Evolutionary conservation across 2,329 filamentous ascomycete species (phyloP).

Genomic region (Knufia fluminis): DNA sequence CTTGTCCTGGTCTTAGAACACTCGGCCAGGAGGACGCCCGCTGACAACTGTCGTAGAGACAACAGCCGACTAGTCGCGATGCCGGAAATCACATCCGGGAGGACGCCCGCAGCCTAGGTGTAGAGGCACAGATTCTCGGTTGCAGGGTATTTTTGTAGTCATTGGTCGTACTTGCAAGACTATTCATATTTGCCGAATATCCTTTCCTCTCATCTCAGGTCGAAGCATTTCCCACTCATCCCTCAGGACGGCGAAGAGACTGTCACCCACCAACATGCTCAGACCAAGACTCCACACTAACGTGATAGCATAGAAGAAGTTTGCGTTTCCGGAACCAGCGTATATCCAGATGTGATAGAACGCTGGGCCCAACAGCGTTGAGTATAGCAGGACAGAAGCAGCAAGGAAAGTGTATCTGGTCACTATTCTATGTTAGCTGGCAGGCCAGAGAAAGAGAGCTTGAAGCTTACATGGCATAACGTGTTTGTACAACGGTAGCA

Average conservation of each 20-base stretch:
- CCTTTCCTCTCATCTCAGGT: slow-evolving; percentile 81
- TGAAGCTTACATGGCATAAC: slow-evolving; percentile 62
- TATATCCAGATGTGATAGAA: slow-evolving; percentile 99
- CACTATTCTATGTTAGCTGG: slow-evolving; percentile 42
- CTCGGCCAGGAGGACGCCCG: too few species aligned
- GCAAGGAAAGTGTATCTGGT: slow-evolving; percentile 92
- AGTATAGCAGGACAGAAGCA: slow-evolving; percentile 73
- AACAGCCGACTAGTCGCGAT: too few species aligned
- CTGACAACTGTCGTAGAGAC: too few species aligned
- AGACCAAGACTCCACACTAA: slow-evolving; percentile 94
- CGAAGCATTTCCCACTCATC: slow-evolving; percentile 92
- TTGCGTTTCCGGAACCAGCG: slow-evolving; percentile 92
- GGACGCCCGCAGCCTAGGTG: too few species aligned
- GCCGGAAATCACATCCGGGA: too few species aligned
- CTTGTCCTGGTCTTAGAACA: too few species aligned
- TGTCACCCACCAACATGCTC: slow-evolving; percentile 76
- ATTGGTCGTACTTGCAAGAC: not conserved
- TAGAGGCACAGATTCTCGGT: not conserved
- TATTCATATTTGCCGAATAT: slow-evolving; percentile 71
- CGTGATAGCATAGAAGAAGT: slow-evolving; percentile 99
- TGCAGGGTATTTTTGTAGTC: not conserved
- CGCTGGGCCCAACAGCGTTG: slow-evolving; percentile 77
- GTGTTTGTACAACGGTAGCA: slow-evolving; percentile 81
- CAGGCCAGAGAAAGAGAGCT: not conserved
- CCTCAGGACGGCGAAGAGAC: slow-evolving; percentile 76